These are phyloP conservation scores for Brassica hybrid DNA, from an alignment of 441 rosid genomes.

Conservation along the genomic window DNA sequence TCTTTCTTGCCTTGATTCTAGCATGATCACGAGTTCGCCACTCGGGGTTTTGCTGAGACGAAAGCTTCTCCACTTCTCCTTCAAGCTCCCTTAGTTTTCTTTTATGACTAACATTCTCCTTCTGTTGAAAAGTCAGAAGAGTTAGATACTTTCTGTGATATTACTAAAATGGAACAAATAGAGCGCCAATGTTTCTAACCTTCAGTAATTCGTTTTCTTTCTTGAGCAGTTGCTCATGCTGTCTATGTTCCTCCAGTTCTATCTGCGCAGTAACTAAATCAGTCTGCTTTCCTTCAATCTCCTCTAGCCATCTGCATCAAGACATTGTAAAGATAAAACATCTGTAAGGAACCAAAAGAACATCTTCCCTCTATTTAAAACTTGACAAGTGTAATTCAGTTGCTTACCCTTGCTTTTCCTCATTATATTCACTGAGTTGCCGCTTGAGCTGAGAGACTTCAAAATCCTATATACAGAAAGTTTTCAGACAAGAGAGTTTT, in stretches of 20 bases:
- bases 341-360: slow-evolving; percentile 22
- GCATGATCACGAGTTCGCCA: slow-evolving; percentile 96
- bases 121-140: slow-evolving; percentile 47
- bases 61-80: slow-evolving; percentile 77
- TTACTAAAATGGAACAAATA: not conserved
- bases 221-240: slow-evolving; percentile 70
- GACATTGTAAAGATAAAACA: slow-evolving; percentile 3
- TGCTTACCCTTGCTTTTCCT: slow-evolving; percentile 85
- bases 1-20: slow-evolving; percentile 90
- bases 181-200: slow-evolving; percentile 48
- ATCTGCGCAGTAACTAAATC: slow-evolving; percentile 77
- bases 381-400: slow-evolving; percentile 19
- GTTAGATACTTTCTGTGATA: slow-evolving; percentile 13
- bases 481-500: slow-evolving; percentile 14
- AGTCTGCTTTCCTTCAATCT: slow-evolving; percentile 81
- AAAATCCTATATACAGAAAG: slow-evolving; percentile 50
- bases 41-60: slow-evolving; percentile 92
- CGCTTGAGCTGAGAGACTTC: slow-evolving; percentile 72
- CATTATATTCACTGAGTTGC: slow-evolving; percentile 76
- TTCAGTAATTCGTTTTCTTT: slow-evolving; percentile 84
- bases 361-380: not conserved
- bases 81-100: slow-evolving; percentile 76
- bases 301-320: slow-evolving; percentile 79
- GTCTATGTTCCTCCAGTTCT: slow-evolving; percentile 79
- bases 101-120: slow-evolving; percentile 73